These are phyloP conservation scores for Lyophyllum atratum DNA, from an alignment of 768 basidiomycete genomes.

Conservation along the genomic window DNA sequence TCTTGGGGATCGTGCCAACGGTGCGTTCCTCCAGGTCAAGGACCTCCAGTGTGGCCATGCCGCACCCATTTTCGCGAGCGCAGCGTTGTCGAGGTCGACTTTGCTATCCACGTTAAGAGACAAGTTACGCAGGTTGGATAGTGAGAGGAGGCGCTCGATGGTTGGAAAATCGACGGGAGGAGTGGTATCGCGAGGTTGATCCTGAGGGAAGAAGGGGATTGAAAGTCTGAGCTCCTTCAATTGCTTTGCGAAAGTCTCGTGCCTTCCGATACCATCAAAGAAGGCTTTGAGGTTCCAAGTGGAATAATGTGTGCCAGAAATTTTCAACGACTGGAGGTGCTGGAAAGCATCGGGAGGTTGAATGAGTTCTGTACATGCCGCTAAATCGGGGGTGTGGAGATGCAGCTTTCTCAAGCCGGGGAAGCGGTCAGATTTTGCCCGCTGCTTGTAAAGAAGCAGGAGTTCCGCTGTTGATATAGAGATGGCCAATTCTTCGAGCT, in stretches of 20 bases:
- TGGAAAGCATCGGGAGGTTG: not conserved
- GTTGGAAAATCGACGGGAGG: conserved; percentile 1
- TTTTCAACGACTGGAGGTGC: not conserved
- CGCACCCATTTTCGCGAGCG: conserved; percentile 4
- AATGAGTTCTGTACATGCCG: not conserved
- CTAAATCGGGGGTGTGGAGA: not conserved
- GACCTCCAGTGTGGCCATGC: conserved; percentile 10
- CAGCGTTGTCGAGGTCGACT: conserved; percentile 6
- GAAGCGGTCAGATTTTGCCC: not conserved
- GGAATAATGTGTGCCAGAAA: not conserved
- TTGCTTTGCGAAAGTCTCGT: not conserved
- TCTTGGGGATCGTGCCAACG: not conserved
- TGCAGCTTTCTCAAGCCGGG: not conserved
- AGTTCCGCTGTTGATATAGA: not conserved
- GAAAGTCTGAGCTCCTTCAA: not conserved
- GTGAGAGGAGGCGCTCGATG: not conserved
- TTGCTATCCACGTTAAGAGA: conserved; percentile 1
- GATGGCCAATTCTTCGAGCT: not conserved
- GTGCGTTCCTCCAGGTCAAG: conserved; percentile 10
- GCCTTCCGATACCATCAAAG: not conserved
- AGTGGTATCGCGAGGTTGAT: not conserved
- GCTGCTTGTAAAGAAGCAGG: not conserved
- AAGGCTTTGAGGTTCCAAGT: not conserved
- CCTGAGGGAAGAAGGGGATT: not conserved
- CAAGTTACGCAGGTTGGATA: not conserved